These are phyloP conservation scores for Deuterostichococcus epilithicus DNA, from an alignment of 139 green algal genomes.

Conservation along the genomic window DNA sequence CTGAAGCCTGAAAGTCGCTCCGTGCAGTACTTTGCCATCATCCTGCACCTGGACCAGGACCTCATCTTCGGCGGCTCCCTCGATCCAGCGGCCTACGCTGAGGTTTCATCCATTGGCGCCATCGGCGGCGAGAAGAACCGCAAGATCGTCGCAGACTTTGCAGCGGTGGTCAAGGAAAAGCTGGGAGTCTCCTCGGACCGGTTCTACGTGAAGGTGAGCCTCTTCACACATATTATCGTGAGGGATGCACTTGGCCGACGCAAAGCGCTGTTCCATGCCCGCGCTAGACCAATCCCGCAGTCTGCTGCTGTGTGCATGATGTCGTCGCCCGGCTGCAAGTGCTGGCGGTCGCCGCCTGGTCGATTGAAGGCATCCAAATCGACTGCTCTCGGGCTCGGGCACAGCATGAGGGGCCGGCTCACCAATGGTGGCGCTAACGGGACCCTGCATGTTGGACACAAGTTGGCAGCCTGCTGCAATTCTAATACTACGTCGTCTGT, in stretches of 20 bases:
- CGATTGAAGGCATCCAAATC: background rate
- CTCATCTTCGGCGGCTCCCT: slow-evolving; percentile 44
- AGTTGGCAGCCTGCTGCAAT: background rate
- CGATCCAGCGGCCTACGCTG: slow-evolving; percentile 50
- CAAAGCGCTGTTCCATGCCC: background rate
- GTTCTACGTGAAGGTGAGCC: slow-evolving; percentile 40
- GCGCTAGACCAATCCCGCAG: background rate
- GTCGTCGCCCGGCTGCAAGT: background rate
- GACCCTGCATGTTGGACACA: background rate
- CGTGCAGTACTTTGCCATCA: slow-evolving; percentile 46
- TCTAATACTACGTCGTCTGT: background rate
- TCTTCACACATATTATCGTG: background rate
- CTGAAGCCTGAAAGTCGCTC: too few species aligned
- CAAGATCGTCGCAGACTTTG: slow-evolving; percentile 29
- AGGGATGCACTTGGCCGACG: background rate
- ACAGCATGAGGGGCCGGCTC: too few species aligned
- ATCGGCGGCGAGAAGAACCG: slow-evolving; percentile 60
- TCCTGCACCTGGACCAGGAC: slow-evolving; percentile 30
- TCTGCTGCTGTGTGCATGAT: background rate
- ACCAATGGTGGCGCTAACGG: too few species aligned
- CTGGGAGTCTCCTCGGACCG: slow-evolving; percentile 35
- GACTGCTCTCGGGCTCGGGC: too few species aligned
- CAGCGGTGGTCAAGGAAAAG: slow-evolving; percentile 39
- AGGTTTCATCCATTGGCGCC: slow-evolving; percentile 51
- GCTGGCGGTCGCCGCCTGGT: background rate